Conservation (phyloP, 257 asterid genomes). For the Cordia subcordata region DNA sequence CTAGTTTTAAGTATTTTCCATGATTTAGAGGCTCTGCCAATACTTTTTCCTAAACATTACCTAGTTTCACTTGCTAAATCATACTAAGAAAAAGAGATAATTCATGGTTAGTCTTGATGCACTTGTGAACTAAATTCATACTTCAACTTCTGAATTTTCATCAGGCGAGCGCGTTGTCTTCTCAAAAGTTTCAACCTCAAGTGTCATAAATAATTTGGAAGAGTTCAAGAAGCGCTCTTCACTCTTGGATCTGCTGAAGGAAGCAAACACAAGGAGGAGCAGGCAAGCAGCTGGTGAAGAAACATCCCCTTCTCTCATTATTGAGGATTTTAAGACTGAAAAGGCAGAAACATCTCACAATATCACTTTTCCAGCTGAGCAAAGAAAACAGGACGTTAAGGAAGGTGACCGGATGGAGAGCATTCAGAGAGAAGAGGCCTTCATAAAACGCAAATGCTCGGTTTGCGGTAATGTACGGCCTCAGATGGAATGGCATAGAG, state of each 20-base stretch:
- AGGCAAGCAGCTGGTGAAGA: conserved; percentile 1
- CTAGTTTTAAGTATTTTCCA: no score
- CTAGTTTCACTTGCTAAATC: no score
- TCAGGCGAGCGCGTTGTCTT: no score
- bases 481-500: conserved; percentile 29
- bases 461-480: conserved; percentile 56
- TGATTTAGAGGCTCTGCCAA: no score
- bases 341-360: neutral
- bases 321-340: conserved; percentile 1
- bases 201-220: neutral
- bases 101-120: no score
- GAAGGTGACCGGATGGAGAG: neutral
- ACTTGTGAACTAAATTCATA: no score
- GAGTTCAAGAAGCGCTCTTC: conserved; percentile 2
- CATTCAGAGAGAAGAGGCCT: conserved; percentile 15
- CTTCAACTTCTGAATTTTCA: no score
- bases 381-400: conserved; percentile 5
- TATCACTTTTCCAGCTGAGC: conserved; percentile 2
- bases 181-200: neutral
- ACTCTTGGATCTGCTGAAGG: conserved; percentile 2
- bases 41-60: no score
- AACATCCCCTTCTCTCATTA: neutral
- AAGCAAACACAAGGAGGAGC: conserved; percentile 3
- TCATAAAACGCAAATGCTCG: conserved; percentile 38
- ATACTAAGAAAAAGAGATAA: no score